Conservation (phyloP, 192 early-diverging fungal species). For the Linnemannia exigua region DNA sequence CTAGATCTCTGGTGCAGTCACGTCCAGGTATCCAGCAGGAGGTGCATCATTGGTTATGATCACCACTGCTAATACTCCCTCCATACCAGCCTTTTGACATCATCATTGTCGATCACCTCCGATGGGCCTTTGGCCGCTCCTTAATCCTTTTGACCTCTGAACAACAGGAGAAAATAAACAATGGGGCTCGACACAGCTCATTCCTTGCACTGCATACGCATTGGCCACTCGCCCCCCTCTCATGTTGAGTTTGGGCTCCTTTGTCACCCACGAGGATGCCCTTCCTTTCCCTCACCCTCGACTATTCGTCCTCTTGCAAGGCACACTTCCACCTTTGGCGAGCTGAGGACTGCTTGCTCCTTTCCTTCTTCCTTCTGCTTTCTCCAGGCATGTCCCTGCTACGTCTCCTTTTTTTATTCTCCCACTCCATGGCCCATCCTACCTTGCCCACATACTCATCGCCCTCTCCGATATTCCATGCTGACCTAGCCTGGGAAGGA, state of each 20-base stretch:
- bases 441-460: too few relatives aligned
- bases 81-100: not conserved
- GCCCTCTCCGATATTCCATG: too few relatives aligned
- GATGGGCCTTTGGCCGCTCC: not conserved
- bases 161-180: not conserved
- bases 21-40: not conserved
- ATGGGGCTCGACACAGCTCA: not conserved
- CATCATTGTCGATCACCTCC: not conserved
- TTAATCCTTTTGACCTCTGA: not conserved
- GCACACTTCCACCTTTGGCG: not conserved
- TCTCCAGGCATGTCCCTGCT: not conserved
- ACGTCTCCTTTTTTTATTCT: not conserved
- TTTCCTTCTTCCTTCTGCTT: slow-evolving; percentile 1
- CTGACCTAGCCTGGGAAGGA: slow-evolving; percentile 3
- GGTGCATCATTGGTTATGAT: not conserved
- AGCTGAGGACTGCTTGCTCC: too few relatives aligned
- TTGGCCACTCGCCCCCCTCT: not conserved
- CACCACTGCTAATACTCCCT: not conserved
- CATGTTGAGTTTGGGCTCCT: not conserved
- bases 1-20: not conserved
- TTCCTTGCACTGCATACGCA: not conserved
- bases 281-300: not conserved
- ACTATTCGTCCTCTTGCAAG: not conserved
- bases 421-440: too few relatives aligned
- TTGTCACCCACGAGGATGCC: not conserved